Evolutionary conservation across 257 asterid species (phyloP).

Genomic region (Solanum virginianum): DNA sequence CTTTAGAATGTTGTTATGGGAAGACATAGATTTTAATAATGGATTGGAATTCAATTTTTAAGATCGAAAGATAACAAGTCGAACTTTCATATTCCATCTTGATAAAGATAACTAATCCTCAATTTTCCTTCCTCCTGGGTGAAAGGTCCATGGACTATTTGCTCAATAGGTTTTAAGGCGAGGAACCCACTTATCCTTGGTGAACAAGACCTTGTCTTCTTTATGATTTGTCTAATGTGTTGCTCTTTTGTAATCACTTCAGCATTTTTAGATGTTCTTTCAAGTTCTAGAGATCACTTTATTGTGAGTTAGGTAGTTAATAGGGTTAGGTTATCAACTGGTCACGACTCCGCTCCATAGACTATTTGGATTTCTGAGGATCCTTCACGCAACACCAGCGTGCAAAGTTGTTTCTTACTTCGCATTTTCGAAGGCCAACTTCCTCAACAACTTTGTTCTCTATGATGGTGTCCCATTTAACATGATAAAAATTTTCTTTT

Average conservation of each 20-base stretch:
- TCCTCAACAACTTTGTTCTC: neutral
- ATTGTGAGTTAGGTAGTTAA: too few species aligned
- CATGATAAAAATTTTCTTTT: neutral
- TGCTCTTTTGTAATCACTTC: neutral
- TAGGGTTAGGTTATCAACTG: neutral
- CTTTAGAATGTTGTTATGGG: too few species aligned
- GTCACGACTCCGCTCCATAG: neutral
- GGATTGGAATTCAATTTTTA: neutral
- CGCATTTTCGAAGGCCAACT: neutral
- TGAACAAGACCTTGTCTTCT: neutral
- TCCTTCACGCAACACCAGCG: neutral
- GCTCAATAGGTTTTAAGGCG: neutral
- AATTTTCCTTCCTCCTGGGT: neutral
- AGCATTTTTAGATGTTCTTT: too few species aligned
- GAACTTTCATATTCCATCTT: neutral
- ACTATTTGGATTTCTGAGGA: neutral
- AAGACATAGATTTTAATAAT: neutral
- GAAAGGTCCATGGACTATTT: neutral
- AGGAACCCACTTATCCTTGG: neutral
- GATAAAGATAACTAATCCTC: neutral
- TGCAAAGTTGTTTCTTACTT: too few species aligned
- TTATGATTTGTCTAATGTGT: neutral
- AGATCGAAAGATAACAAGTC: neutral
- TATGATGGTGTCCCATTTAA: neutral
- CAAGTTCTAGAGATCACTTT: neutral